A percentile compares a stretch with the other conserved stretches of the same genome.
Conservation (phyloP, 2,329 filamentous ascomycete species). For the Ceratocystiopsis brevicomis region DNA sequence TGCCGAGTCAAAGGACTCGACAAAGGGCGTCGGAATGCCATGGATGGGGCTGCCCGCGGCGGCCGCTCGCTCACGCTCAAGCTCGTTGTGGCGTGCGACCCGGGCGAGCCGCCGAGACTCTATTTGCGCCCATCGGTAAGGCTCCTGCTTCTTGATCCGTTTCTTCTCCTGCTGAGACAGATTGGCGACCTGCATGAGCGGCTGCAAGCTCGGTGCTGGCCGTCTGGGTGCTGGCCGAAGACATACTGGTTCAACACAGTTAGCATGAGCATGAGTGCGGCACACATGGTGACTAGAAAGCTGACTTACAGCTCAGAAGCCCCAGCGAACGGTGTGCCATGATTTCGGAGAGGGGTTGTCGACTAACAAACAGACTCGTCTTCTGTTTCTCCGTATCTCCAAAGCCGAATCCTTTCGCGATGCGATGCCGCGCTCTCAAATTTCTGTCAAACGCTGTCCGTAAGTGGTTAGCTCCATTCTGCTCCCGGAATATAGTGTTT, state of each 20-base stretch:
- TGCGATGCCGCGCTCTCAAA: too few relatives aligned
- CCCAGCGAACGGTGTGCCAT: slow-evolving; percentile 20
- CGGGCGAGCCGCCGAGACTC: slow-evolving; percentile 73
- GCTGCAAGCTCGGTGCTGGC: slow-evolving; percentile 29
- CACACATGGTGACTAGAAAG: not conserved
- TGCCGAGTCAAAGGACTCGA: slow-evolving; percentile 59
- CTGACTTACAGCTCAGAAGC: slow-evolving; percentile 36
- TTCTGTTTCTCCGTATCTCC: too few relatives aligned
- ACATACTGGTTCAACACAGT: slow-evolving; percentile 27
- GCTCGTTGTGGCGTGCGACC: slow-evolving; percentile 50
- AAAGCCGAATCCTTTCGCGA: too few relatives aligned
- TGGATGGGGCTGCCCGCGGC: slow-evolving; percentile 60
- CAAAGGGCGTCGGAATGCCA: slow-evolving; percentile 62
- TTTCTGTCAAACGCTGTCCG: too few relatives aligned
- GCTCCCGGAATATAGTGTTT: too few relatives aligned
- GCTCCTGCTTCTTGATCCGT: slow-evolving; percentile 52
- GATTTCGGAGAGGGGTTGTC: too few relatives aligned
- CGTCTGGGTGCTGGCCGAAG: slow-evolving; percentile 33
- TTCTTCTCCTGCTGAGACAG: slow-evolving; percentile 44
- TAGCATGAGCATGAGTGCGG: not conserved
- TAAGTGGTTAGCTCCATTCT: too few relatives aligned
- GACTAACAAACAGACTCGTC: too few relatives aligned
- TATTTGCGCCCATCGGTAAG: slow-evolving; percentile 64
- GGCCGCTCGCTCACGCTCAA: slow-evolving; percentile 44
- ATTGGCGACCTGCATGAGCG: slow-evolving; percentile 45